Conservation (phyloP, 1,284 basidiomycete genomes). For the Clitocybe nebularis region DNA sequence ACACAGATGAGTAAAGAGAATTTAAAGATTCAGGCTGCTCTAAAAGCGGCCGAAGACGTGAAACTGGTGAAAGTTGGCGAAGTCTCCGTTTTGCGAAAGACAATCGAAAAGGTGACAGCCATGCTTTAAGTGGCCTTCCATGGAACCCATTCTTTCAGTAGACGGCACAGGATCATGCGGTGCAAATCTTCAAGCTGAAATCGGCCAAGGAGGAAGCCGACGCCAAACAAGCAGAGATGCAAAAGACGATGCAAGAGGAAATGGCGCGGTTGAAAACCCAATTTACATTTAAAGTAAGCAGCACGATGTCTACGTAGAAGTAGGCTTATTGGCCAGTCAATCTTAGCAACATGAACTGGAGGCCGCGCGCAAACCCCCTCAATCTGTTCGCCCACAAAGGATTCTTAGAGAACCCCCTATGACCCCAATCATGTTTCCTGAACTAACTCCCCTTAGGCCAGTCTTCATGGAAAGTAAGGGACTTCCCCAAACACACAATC, state of each 20-base stretch:
- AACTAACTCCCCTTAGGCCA: slow-evolving; percentile 37
- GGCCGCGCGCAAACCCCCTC: slow-evolving; percentile 48
- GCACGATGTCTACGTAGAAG: background rate
- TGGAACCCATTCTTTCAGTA: slow-evolving; percentile 23
- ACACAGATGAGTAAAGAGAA: slow-evolving; percentile 50
- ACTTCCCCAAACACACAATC: slow-evolving; percentile 12
- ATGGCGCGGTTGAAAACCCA: slow-evolving; percentile 69
- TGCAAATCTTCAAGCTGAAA: slow-evolving; percentile 54
- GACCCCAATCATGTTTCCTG: slow-evolving; percentile 34
- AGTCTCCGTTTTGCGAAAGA: slow-evolving; percentile 53
- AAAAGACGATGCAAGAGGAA: slow-evolving; percentile 61
- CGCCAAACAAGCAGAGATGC: slow-evolving; percentile 45
- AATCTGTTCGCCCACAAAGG: slow-evolving; percentile 39
- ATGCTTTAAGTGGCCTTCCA: background rate
- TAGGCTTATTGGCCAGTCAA: slow-evolving; percentile 8
- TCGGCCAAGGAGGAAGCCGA: slow-evolving; percentile 58
- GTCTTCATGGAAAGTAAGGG: slow-evolving; percentile 12
- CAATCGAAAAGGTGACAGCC: slow-evolving; percentile 48
- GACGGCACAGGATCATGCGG: slow-evolving; percentile 55
- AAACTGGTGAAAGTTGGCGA: slow-evolving; percentile 58
- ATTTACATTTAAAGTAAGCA: slow-evolving; percentile 60
- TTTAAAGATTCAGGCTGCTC: slow-evolving; percentile 35
- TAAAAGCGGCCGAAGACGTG: slow-evolving; percentile 45
- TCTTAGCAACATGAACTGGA: slow-evolving; percentile 70
- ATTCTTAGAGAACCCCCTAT: slow-evolving; percentile 31